Evolutionary conservation across 441 rosid species (phyloP).

Genomic region (Daphne laureola): DNA sequence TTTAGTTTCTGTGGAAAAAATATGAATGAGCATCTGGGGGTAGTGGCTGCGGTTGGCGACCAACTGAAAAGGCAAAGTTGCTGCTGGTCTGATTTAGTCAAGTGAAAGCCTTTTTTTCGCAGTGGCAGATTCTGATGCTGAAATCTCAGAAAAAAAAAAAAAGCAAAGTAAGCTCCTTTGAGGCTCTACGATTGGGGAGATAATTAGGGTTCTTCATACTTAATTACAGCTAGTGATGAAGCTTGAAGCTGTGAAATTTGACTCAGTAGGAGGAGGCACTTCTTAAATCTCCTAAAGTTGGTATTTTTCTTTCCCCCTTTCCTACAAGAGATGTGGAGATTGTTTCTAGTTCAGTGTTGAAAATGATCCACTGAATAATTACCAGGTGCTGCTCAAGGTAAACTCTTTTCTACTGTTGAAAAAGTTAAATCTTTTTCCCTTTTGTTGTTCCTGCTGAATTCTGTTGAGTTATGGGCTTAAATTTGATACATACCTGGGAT

Average conservation of each 20-base stretch:
- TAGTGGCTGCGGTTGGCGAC: no score
- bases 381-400: constrained; percentile 16
- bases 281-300: constrained; percentile 13
- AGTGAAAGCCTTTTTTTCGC: not conserved
- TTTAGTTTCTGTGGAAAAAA: not conserved
- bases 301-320: not conserved
- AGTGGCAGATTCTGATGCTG: constrained; percentile 5
- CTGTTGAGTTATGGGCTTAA: no score
- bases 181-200: not conserved
- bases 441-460: constrained; percentile 1
- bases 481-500: not conserved
- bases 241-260: constrained; percentile 4
- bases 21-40: constrained; percentile 1
- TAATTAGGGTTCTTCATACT: constrained; percentile 2
- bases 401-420: not conserved
- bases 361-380: constrained; percentile 9
- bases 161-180: constrained; percentile 1
- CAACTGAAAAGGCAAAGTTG: not conserved
- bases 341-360: constrained; percentile 12
- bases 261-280: constrained; percentile 5
- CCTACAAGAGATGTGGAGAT: constrained; percentile 11
- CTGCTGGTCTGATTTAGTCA: not conserved
- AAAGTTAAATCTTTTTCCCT: not conserved
- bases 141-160: constrained; percentile 6
- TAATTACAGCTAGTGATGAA: constrained; percentile 1